Evolutionary conservation across 345 rosid genomes (phyloP).

Genomic region (Carallia pectinifolia): DNA sequence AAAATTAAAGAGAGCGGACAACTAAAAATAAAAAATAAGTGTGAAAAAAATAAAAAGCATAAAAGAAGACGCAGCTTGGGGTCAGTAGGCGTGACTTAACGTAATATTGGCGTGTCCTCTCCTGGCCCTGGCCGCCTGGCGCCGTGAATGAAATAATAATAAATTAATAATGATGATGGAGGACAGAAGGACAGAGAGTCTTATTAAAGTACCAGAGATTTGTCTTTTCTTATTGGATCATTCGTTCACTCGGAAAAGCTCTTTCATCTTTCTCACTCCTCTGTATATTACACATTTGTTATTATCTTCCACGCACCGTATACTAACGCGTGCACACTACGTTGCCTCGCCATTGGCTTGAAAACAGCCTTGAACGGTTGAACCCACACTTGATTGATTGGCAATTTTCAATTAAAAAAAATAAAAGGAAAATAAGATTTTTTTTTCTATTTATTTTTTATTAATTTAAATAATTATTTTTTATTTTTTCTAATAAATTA

Average conservation of each 20-base stretch:
- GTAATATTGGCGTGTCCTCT: neutral
- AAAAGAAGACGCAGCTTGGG: too few species aligned
- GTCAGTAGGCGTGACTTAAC: neutral
- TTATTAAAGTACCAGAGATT: conserved; percentile 14
- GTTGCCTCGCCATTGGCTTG: neutral
- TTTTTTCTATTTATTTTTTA: too few species aligned
- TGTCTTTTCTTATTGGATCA: conserved; percentile 31
- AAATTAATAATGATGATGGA: neutral
- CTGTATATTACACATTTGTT: neutral
- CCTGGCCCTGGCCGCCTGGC: neutral
- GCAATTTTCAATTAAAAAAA: too few species aligned
- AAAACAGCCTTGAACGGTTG: too few species aligned
- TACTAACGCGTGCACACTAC: neutral
- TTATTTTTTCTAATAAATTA: too few species aligned
- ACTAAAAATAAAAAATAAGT: too few species aligned
- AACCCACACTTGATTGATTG: too few species aligned
- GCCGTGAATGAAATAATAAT: neutral
- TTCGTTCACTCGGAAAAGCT: conserved; percentile 3
- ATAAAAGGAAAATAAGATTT: too few species aligned
- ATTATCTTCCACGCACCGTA: neutral
- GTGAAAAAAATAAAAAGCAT: too few species aligned
- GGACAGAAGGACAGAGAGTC: neutral
- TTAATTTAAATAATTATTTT: too few species aligned
- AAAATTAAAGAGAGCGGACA: too few species aligned
- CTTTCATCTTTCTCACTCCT: neutral